Percentiles rank a stretch among this genome's conserved stretches.
These are phyloP conservation scores for Botrytis aclada DNA, from an alignment of 2,329 filamentous ascomycete genomes.

Conservation along the genomic window DNA sequence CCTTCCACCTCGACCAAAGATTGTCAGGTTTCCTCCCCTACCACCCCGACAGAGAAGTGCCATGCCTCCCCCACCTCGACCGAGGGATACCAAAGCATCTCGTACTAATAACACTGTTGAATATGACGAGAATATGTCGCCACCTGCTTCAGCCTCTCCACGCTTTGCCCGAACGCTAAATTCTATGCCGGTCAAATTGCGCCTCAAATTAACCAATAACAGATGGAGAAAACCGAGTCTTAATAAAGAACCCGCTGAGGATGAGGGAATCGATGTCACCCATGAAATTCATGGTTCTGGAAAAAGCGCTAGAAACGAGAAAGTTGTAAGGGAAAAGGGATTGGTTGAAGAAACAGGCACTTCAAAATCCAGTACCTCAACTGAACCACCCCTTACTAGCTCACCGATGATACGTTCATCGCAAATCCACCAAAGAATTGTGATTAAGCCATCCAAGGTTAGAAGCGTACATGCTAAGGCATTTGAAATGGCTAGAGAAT, in stretches of 20 bases:
- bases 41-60: neutral
- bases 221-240: neutral
- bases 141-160: neutral
- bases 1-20: no score
- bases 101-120: neutral
- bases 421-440: no score
- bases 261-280: neutral
- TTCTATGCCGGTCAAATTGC: no score
- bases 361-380: neutral
- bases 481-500: neutral
- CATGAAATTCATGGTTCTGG: rapidly evolving
- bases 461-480: neutral
- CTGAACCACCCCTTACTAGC: neutral
- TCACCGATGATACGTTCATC: neutral
- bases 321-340: neutral
- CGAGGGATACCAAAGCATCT: neutral
- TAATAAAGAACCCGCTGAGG: no score
- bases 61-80: neutral
- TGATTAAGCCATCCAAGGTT: neutral
- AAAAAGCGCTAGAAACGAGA: neutral
- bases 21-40: neutral
- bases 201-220: neutral
- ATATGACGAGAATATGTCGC: neutral
- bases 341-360: neutral
- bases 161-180: neutral